Base-by-base conservation (phyloP, 148 eudicot species). In the Amaranthus palmeri region DNA sequence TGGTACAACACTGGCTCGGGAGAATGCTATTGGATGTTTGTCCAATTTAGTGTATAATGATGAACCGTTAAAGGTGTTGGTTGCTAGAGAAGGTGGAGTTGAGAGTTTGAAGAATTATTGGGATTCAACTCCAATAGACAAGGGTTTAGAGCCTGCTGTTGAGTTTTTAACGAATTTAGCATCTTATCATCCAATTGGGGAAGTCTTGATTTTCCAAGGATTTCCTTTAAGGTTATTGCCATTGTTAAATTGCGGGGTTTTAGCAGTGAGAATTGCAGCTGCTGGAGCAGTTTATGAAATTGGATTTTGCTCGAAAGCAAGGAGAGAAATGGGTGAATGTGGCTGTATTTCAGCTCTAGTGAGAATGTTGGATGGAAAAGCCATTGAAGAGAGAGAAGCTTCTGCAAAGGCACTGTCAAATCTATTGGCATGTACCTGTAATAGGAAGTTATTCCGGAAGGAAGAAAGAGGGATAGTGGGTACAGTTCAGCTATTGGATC, bases 301-400 rank as follows among this genome's bases (percentile, higher is more conserved):
- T 4, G 91, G 85, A 3, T 85, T 77, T 68, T 80, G 82, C 67
- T 74, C 79, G 48, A 91, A 85, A 69, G 79, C 86, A 0, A 81
- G 90, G 53, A 81, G 83, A 44, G 98, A 91, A 57, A 85, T 93
- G 61, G 96, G 98, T 3, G 96, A 93, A 67, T 70, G 73, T 11
- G 97, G 92, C 12, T 87, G 91, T 76, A 84, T 93, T 70, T 47
- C 87, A 2, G 78, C 83, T 4, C 40, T 93, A 59, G 85, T 83
- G 36, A 75, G 82, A 41, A 87, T 93, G 92, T 53, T 91, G 55
- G 97, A 93, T 44, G 96, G 97, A 15, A 93, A 93, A 60, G 91
- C 89, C 4, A 65, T 78, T 2, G 96, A 93, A 66, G 98, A 93
- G 81, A 85, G 77, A 57, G 92, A 89, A 73, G 81, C 91, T 0